Conservation (phyloP, 164 flowering plant genomes). For the Echeveria elegans region DNA sequence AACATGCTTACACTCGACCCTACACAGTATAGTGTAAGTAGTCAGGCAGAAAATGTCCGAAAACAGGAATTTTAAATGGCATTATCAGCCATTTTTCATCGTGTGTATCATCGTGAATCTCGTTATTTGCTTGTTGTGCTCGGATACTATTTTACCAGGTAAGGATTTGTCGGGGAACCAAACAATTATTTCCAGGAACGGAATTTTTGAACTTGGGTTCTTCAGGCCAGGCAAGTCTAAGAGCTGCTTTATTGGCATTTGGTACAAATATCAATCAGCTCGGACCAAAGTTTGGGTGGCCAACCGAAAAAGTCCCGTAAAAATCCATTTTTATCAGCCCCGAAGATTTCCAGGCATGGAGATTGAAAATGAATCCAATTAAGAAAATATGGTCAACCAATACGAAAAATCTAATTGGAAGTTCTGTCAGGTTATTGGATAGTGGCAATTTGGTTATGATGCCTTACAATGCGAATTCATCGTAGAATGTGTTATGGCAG, state of each 20-base stretch:
- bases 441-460: conserved; percentile 24
- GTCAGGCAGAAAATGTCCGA: neutral
- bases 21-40: neutral
- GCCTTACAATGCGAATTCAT: conserved; percentile 1
- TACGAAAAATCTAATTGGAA: conserved; percentile 6
- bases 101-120: neutral
- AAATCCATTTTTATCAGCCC: conserved; percentile 5
- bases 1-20: neutral
- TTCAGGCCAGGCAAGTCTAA: conserved; percentile 19
- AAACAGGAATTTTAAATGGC: neutral
- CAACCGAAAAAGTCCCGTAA: conserved; percentile 16
- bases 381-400: conserved; percentile 24
- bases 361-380: conserved; percentile 10
- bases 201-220: conserved; percentile 21
- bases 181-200: conserved; percentile 14
- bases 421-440: conserved; percentile 18
- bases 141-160: conserved; percentile 11
- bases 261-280: conserved; percentile 11
- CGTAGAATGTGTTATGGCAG: conserved; percentile 9
- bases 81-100: neutral
- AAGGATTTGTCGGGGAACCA: conserved; percentile 13
- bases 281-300: conserved; percentile 22
- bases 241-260: conserved; percentile 21
- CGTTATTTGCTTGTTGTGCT: neutral
- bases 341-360: conserved; percentile 15